Evolutionary conservation across 768 basidiomycete genomes (phyloP), one percentile per base, ranked within the genome.

Genomic region (Tricholoma terreum): DNA sequence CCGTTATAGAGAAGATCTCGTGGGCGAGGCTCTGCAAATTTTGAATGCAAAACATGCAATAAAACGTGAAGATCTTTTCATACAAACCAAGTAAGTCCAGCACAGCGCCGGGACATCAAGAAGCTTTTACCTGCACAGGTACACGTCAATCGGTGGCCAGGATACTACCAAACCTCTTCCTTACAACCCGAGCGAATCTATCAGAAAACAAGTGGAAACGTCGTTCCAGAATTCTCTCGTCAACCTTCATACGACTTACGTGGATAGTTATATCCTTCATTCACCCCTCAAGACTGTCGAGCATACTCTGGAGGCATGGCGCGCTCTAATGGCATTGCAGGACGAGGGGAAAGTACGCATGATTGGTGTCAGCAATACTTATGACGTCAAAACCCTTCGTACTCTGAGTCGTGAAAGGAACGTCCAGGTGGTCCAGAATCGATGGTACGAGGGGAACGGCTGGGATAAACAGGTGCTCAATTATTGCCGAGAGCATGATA

Each of bases 201-300:
- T 90, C 55, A 69, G 74, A 10, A 76, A 77, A 6, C 91, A 94
- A 71, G 79, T 94, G 57, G 65, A 71, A 8, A 61, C 79, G 1
- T 92, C 89, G 15, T 80, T 90, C 57, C 71, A 73, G 19, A 80
- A 66, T 21, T 94, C 92, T 9, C 77, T 93, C 48, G 66, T 69
- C 50, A 87, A 93, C 63, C 79, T 94, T 8, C 78, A 77, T 31
- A 89, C 90, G 1, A 79, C 80, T 8, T 91, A 90, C 65, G 71
- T 94, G 54, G 92, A 93, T 66, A 84, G 85, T 59, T 87, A 90
- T 59, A 73, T 94, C 51, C 78, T 94, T 6, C 92, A 94, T 67
- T 87, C 87, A 0, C 91, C 91, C 1, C 68, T 92, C 46, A 76
- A 71, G 1, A 86, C 82, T 0, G 68, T 79, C 14, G 73, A 80